phyloP scores from a whole-genome alignment of 1,284 basidiomycete genomes.

The Phylloboletellus chloephorus region DNA sequence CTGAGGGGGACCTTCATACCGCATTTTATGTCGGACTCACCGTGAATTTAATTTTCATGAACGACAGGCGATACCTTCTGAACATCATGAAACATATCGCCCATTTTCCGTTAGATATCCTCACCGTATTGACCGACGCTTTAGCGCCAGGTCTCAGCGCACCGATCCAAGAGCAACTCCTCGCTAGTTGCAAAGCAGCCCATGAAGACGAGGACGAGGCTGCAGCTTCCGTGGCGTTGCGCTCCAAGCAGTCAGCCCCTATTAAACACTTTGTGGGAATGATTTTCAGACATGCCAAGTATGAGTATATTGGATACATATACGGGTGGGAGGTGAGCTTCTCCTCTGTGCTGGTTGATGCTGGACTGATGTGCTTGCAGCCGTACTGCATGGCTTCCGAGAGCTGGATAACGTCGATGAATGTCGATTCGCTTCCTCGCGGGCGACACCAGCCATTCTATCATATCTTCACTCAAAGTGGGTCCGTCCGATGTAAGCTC shows the following conservation, averaged over 20 bases:
- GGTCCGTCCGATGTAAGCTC: conserved; percentile 40
- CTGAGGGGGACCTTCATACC: conserved; percentile 29
- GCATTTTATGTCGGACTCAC: conserved; percentile 30
- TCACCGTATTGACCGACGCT: conserved; percentile 27
- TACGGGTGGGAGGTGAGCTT: conserved; percentile 50
- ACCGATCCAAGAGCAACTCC: conserved; percentile 19
- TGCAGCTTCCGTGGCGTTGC: conserved; percentile 25
- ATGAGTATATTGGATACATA: conserved; percentile 45
- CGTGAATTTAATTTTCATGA: conserved; percentile 30
- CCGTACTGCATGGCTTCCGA: conserved; percentile 39
- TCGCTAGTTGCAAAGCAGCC: conserved; percentile 23
- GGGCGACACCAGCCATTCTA: conserved; percentile 54
- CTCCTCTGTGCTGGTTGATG: neutral
- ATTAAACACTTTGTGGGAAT: conserved; percentile 49
- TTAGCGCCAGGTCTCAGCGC: conserved; percentile 24
- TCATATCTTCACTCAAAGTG: conserved; percentile 36
- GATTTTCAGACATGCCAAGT: conserved; percentile 42
- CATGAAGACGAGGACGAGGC: conserved; percentile 33
- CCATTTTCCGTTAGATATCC: conserved; percentile 31
- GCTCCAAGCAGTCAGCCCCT: conserved; percentile 19
- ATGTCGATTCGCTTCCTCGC: conserved; percentile 36
- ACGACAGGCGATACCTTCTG: conserved; percentile 25
- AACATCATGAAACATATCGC: conserved; percentile 29
- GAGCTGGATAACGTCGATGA: conserved; percentile 44
- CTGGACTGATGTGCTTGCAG: conserved; percentile 27